phyloP scores from a whole-genome alignment of 163 green algal genomes.

The Picocystis sp. region DNA sequence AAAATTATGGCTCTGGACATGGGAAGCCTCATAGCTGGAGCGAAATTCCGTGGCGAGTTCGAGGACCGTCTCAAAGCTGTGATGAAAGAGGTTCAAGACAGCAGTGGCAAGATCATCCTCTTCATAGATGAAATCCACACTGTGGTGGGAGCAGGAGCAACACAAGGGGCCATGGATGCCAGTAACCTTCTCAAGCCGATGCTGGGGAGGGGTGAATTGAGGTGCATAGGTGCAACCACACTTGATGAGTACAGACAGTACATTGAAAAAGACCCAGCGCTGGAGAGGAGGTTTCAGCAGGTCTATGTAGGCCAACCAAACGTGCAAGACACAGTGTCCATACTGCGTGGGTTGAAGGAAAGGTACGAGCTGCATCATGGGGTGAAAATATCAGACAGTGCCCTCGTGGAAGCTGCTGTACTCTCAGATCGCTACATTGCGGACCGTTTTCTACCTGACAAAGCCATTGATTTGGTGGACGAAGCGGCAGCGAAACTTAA shows the following conservation, averaged over 20 bases:
- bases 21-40: slow-evolving; percentile 77
- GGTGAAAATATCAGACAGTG: slow-evolving; percentile 75
- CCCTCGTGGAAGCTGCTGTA: slow-evolving; percentile 68
- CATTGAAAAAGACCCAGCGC: slow-evolving; percentile 87
- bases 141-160: slow-evolving; percentile 61
- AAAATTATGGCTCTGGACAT: slow-evolving; percentile 82
- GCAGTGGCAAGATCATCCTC: slow-evolving; percentile 60
- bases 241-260: slow-evolving; percentile 91
- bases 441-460: slow-evolving; percentile 69
- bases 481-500: slow-evolving; percentile 87
- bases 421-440: slow-evolving; percentile 70
- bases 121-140: slow-evolving; percentile 98
- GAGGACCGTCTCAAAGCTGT: slow-evolving; percentile 90
- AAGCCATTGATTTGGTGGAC: slow-evolving; percentile 90
- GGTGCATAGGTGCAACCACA: slow-evolving; percentile 86
- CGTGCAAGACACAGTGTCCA: slow-evolving; percentile 69
- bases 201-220: slow-evolving; percentile 72
- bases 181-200: slow-evolving; percentile 80
- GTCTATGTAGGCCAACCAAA: slow-evolving; percentile 79
- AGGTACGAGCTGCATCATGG: slow-evolving; percentile 80
- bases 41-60: slow-evolving; percentile 91
- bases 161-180: slow-evolving; percentile 47
- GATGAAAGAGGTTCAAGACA: slow-evolving; percentile 70
- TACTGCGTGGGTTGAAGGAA: slow-evolving; percentile 70
- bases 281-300: slow-evolving; percentile 87